Base-by-base conservation (phyloP, 352 stramenopile species). In the Phytophthora idaei region DNA sequence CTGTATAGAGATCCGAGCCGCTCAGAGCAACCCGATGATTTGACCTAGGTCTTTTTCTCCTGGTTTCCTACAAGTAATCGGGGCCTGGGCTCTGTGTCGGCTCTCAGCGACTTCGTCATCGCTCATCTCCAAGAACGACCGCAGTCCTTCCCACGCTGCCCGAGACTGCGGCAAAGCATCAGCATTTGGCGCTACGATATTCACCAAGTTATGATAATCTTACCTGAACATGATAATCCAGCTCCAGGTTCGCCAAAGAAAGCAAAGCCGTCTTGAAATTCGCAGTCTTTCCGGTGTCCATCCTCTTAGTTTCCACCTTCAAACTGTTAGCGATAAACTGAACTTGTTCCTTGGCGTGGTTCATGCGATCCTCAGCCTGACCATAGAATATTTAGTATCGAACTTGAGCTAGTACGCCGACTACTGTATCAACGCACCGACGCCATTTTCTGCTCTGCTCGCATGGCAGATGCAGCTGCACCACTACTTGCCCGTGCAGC, bases 381-480 rank as follows among this genome's bases (percentile, higher is more conserved):
- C 36, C 3, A 5, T 17, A 15, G 37, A 72, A 57, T 45, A 1
- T 27, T 49, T 3, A 41, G 8, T 55, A 39, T 37, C 32, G 44
- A 25, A 39, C 2, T 25, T 49, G 34, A 55, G 44, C 25, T 42
- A 56, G 41, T 7, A 15, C 39, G 4, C n/a, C 34, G 34, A 28
- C 1, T 52, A 28, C 5, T 27, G 29, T 44, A 5, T 28, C 10
- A 64, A 68, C 77, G 51, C 64, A 90, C 85, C 25, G 86, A 94
- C 37, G 88, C 80, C 85, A 96, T 94, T 61, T 96, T 94, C 39
- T 96, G 88, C 58, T 96, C 88, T 11, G 88, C 88, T 57, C 85
- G 80, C 86, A 96, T 94, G 5, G 88, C 88, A 57, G 88, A 96
- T 28, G 86, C 88, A 15, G 88, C 88, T 52, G 88, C 87, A 1